Percentiles rank a stretch among this genome's conserved stretches.
These are phyloP conservation scores for Sergeia podlipaevii DNA, from an alignment of 208 protist genomes.

Conservation along the genomic window DNA sequence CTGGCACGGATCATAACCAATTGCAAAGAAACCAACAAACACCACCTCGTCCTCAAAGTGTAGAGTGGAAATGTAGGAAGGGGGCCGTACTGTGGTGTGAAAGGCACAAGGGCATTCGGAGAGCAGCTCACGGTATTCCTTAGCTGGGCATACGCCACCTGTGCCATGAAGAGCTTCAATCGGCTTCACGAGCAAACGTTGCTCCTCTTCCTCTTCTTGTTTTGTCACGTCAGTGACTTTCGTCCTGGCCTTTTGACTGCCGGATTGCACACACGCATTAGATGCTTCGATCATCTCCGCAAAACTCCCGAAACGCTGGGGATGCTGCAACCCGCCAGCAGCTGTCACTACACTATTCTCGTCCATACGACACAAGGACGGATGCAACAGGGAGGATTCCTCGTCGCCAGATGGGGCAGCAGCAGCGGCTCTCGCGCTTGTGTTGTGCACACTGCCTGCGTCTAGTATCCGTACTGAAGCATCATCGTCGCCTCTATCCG, in stretches of 20 bases:
- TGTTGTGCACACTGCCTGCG: no score
- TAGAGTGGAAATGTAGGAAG: no score
- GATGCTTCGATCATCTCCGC: constrained; percentile 53
- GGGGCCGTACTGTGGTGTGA: constrained; percentile 26
- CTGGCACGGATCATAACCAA: constrained; percentile 83
- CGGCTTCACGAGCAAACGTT: neutral
- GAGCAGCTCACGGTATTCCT: neutral
- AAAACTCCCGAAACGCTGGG: constrained; percentile 12
- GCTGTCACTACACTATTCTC: neutral
- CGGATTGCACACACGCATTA: constrained; percentile 1
- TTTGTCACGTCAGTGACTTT: neutral
- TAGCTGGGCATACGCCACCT: constrained; percentile 2
- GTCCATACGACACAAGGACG: constrained; percentile 25
- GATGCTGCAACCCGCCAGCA: neutral
- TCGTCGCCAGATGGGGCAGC: constrained; percentile 15
- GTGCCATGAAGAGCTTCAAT: neutral
- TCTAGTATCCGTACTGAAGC: constrained; percentile 9
- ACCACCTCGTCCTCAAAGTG: constrained; percentile 72
- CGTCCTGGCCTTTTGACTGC: neutral
- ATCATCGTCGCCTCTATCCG: constrained; percentile 22
- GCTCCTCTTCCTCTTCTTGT: neutral
- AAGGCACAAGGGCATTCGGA: constrained; percentile 45
- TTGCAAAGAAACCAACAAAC: constrained; percentile 72
- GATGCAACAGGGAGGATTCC: constrained; percentile 49
- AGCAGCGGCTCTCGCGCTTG: no score